Percentiles rank a stretch among this genome's conserved stretches.
These are phyloP conservation scores for Malania oleifera DNA, from an alignment of 164 flowering plant genomes.

Conservation along the genomic window DNA sequence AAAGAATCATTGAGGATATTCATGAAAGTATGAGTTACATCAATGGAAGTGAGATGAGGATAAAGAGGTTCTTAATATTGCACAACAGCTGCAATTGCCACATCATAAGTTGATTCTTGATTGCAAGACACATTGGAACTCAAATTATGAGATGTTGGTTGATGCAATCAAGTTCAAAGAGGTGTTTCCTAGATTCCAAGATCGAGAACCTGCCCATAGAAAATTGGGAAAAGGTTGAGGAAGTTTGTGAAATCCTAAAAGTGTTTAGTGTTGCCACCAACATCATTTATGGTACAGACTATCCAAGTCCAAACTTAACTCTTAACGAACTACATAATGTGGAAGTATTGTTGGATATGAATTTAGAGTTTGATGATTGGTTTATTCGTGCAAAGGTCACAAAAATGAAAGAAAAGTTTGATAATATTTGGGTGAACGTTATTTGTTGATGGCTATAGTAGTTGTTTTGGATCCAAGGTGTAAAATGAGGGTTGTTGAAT, in stretches of 20 bases:
- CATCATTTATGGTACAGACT: too few relatives aligned
- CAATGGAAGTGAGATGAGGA: background rate
- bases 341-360: constrained; percentile 5
- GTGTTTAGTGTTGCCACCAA: constrained; percentile 4
- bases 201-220: too few relatives aligned
- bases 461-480: constrained; percentile 4
- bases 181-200: too few relatives aligned
- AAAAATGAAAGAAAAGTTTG: constrained; percentile 6
- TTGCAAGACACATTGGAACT: constrained; percentile 15
- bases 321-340: constrained; percentile 5
- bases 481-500: too few relatives aligned
- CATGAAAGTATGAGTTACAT: constrained; percentile 4
- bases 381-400: background rate
- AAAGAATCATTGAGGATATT: background rate
- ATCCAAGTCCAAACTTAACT: constrained; percentile 13
- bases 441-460: constrained; percentile 8
- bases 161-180: too few relatives aligned
- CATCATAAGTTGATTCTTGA: constrained; percentile 10
- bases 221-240: background rate
- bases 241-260: constrained; percentile 7
- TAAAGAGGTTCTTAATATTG: constrained; percentile 2
- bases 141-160: too few relatives aligned
- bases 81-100: constrained; percentile 8
- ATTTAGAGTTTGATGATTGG: background rate
- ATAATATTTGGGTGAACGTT: too few relatives aligned